Conservation (phyloP, 352 stramenopile genomes). For the Globisporangium ultimum region DNA sequence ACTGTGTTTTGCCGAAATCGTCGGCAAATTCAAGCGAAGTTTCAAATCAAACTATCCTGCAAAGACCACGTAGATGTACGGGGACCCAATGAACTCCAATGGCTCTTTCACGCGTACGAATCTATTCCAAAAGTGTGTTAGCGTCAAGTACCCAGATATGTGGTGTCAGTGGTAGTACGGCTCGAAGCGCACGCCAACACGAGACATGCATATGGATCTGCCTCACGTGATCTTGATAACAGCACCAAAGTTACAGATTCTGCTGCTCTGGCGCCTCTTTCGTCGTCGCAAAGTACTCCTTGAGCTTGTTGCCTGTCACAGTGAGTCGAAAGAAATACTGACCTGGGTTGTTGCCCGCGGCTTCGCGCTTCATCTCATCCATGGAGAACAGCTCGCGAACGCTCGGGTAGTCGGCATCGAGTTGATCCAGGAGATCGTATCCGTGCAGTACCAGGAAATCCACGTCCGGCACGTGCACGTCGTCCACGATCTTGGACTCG, state of each 20-base stretch:
- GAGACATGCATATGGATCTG: background rate
- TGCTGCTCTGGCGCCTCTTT: constrained; percentile 24
- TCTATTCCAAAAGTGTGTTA: constrained; percentile 1
- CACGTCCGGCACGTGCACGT: constrained; percentile 39
- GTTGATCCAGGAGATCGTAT: constrained; percentile 72
- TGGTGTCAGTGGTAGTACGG: too few species aligned
- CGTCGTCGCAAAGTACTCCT: constrained; percentile 59
- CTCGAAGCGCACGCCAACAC: too few species aligned
- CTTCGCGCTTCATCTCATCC: constrained; percentile 78
- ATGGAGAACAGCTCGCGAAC: constrained; percentile 76
- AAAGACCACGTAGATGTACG: too few species aligned
- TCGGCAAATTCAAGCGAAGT: too few species aligned
- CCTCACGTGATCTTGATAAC: background rate
- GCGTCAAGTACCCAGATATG: too few species aligned
- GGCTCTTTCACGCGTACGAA: background rate
- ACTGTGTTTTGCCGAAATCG: too few species aligned
- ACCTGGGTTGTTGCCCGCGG: constrained; percentile 18
- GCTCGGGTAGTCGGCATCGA: constrained; percentile 66
- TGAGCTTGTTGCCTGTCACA: constrained; percentile 37
- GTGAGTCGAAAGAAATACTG: constrained; percentile 65
- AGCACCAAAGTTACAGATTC: constrained; percentile 15
- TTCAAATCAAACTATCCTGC: too few species aligned
- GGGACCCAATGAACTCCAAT: too few species aligned
- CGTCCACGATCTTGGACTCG: constrained; percentile 32
- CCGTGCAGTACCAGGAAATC: constrained; percentile 76